Base-by-base conservation (phyloP, 441 rosid species). In the Melastoma candidum region DNA sequence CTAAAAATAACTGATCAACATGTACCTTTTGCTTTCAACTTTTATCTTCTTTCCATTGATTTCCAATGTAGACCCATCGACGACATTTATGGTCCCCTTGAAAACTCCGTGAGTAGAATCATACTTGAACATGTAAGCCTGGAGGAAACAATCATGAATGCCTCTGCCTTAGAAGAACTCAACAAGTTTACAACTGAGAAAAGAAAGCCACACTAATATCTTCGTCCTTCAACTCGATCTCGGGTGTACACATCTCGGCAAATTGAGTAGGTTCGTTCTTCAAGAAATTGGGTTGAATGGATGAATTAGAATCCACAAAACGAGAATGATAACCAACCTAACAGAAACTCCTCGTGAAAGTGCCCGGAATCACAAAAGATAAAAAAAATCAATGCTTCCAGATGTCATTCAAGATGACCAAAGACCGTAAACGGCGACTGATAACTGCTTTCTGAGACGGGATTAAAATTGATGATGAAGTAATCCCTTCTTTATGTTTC, bases 101-200 rank as follows among this genome's bases (percentile, higher is more conserved):
- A 78, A 86, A 71, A 69, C 70, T 55, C 96, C 97, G 63, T 93
- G 98, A 61, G 98, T 93, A 22, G 98, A 93, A 71, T 93, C 97
- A 43, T 86, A 93, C 76, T 84, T 93, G 56, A 89, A 64, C 98
- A 93, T 88, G 74, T 93, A 93, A 71, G 92, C 88, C 98, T 93
- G 79, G 36, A 65, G 45, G 72, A 54, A 44, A 62, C 49, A 56
- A 9, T 13, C 11, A 46, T 4, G 48, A 54, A 17, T 39, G 12
- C 54, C 25, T 57, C 11, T 61, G 60, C 53, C 46, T 36, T 7
- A 32, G 41, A 32, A 32, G 41, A 32, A 32, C 41, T 32, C 8
- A 32, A 32, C 8, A 4, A 32, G 41, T 32, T 32, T 32, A 32
- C 8, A 32, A 32, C 55, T 52, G 25, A 10, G 45, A 52, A 11